A percentile compares a stretch with the other conserved stretches of the same genome.
Conservation (phyloP, 306 rosid species). For the Fragaria ananassa region DNA sequence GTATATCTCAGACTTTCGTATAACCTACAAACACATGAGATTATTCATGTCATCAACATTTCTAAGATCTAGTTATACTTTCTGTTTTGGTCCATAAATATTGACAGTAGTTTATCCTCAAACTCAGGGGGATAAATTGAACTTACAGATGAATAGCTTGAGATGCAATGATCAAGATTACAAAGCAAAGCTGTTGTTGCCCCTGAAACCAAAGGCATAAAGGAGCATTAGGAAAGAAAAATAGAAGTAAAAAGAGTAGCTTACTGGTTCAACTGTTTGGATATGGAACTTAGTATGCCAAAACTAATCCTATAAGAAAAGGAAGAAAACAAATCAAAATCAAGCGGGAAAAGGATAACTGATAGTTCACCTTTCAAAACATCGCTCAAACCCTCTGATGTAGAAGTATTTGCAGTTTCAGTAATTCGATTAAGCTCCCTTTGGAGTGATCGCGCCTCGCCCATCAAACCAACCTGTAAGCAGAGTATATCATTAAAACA, state of each 20-base stretch:
- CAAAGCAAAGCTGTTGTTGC: slow-evolving; percentile 84
- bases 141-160: slow-evolving; percentile 90
- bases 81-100: not conserved
- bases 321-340: too few relatives aligned
- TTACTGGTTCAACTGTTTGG: not conserved
- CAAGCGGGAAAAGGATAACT: not conserved
- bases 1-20: slow-evolving; percentile 57
- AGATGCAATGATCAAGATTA: slow-evolving; percentile 89
- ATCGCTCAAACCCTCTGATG: slow-evolving; percentile 74
- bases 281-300: too few relatives aligned
- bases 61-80: not conserved
- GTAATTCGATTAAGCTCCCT: slow-evolving; percentile 83
- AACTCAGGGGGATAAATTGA: slow-evolving; percentile 22
- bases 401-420: slow-evolving; percentile 79
- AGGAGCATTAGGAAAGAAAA: slow-evolving; percentile 23
- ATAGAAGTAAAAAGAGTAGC: not conserved
- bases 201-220: slow-evolving; percentile 53
- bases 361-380: slow-evolving; percentile 70
- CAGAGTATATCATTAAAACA: not conserved
- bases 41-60: slow-evolving; percentile 1
- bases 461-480: slow-evolving; percentile 83
- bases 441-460: slow-evolving; percentile 79
- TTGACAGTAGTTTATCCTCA: not conserved
- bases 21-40: slow-evolving; percentile 49
- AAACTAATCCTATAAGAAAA: too few relatives aligned